phyloP scores from a whole-genome alignment of 140 eudicot species.

The Oenanthe javanica region DNA sequence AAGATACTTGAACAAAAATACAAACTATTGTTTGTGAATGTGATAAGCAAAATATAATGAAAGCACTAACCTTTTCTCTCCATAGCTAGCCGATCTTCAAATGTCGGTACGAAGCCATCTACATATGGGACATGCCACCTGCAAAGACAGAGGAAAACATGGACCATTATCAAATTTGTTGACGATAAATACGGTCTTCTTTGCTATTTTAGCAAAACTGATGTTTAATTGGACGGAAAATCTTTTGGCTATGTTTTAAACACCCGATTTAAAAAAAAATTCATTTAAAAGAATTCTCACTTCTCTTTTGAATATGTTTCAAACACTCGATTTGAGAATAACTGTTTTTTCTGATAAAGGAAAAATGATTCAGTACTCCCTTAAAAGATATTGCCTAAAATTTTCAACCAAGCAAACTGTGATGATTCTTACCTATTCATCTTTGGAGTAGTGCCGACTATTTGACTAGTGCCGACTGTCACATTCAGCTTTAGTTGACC shows the following conservation, averaged over 20 bases:
- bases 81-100: not conserved
- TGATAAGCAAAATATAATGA: not conserved
- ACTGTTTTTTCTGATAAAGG: not conserved
- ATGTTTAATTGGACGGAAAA: not conserved
- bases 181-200: not conserved
- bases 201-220: not conserved
- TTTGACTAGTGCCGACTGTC: not conserved
- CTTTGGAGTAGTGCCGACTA: not conserved
- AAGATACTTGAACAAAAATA: not conserved
- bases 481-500: constrained; percentile 6
- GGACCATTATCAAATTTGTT: not conserved
- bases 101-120: not conserved
- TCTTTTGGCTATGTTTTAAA: not conserved
- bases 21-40: not conserved
- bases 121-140: not conserved
- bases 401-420: not conserved
- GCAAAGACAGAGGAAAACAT: not conserved
- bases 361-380: not conserved
- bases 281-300: not conserved
- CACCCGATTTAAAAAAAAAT: not conserved
- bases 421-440: not conserved
- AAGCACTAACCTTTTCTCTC: constrained; percentile 5
- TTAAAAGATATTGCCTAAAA: not conserved
- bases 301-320: not conserved
- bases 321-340: not conserved